Evolutionary conservation across 78 protist genomes (phyloP).

Genomic region (Chrysochromulina parva): DNA sequence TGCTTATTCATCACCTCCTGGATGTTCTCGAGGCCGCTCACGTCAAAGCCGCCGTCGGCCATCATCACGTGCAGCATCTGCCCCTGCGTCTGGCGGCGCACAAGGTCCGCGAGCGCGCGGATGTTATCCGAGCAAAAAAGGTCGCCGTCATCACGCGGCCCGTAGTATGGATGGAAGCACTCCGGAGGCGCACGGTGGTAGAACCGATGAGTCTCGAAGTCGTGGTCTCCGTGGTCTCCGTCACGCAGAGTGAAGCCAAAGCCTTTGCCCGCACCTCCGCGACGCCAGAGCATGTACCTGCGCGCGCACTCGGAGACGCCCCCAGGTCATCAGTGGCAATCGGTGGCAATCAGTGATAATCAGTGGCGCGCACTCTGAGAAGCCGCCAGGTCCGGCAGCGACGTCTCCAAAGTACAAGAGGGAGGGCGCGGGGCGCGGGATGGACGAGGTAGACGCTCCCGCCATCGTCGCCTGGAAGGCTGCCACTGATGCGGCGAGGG

Average conservation of each 20-base stretch:
- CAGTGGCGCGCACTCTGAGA: slow-evolving; percentile 63
- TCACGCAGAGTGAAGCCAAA: slow-evolving; percentile 70
- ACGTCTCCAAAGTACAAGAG: slow-evolving; percentile 64
- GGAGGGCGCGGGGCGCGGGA: neutral
- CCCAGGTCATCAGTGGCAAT: too few species aligned
- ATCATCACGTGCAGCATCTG: neutral
- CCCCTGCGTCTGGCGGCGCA: neutral
- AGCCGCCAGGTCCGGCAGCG: slow-evolving; percentile 93
- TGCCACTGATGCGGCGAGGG: too few species aligned
- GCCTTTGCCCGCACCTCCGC: slow-evolving; percentile 18
- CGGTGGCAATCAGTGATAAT: too few species aligned
- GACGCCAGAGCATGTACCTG: slow-evolving; percentile 59
- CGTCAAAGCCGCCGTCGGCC: slow-evolving; percentile 39
- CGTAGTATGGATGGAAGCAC: slow-evolving; percentile 73
- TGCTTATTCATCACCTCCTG: slow-evolving; percentile 24
- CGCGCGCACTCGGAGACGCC: too few species aligned
- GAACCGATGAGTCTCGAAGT: slow-evolving; percentile 66
- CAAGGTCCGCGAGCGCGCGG: slow-evolving; percentile 25
- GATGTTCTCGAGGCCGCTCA: neutral
- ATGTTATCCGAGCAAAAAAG: slow-evolving; percentile 64
- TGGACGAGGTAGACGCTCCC: too few species aligned
- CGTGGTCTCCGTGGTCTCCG: slow-evolving; percentile 49
- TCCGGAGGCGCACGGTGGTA: slow-evolving; percentile 46
- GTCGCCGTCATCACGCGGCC: slow-evolving; percentile 63
- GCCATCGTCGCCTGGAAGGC: too few species aligned